Base-by-base conservation (phyloP, 306 rosid species). In the Prosopis cineraria region DNA sequence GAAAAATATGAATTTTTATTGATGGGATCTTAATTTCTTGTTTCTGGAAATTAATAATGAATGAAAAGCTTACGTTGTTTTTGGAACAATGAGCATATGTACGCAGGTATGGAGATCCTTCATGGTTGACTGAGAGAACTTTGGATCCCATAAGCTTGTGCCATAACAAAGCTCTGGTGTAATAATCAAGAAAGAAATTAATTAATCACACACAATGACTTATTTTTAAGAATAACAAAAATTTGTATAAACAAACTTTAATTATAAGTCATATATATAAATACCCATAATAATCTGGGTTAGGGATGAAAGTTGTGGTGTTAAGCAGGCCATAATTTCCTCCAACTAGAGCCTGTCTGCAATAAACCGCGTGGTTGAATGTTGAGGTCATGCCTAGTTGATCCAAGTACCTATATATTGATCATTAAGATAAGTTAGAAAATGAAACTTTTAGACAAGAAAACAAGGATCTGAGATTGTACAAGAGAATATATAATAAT, bases 311-410 rank as follows among this genome's bases (percentile, higher is more conserved):
- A 12, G 89, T 27, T 8, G 92, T 85, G 31, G 89, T 86, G 34
- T 89, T 88, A 12, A 89, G 88, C 60, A 88, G 60, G 30, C 63
- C 97, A 76, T 91, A 87, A 63, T 89, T 89, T 53, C 97, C 97
- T 44, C 97, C 93, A 20, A 88, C 74, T 33, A 89, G 78, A 14
- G 89, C 3, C 10, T 91, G 92, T 80, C 93, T 83, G 52, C 93
- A 89, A 67, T 83, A 89, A 75, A 81, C 97, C 62, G 81, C 82
- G 55, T 89, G 90, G 55, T 82, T 68, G 56, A 74, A 87, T 22
- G 85, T 66, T 24, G 93, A 78, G 37, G 96, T 37, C 93, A 87
- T 88, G 55, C 91, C 96, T 17, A 90, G 58, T 40, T 90, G 90
- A 72, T 90, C 96, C 84, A 88, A 69, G 52, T 87, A 88, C 96